Evolutionary conservation across 208 protist species (phyloP), one percentile per base, ranked within the genome.

Genomic region (Leishmania tarentolae): DNA sequence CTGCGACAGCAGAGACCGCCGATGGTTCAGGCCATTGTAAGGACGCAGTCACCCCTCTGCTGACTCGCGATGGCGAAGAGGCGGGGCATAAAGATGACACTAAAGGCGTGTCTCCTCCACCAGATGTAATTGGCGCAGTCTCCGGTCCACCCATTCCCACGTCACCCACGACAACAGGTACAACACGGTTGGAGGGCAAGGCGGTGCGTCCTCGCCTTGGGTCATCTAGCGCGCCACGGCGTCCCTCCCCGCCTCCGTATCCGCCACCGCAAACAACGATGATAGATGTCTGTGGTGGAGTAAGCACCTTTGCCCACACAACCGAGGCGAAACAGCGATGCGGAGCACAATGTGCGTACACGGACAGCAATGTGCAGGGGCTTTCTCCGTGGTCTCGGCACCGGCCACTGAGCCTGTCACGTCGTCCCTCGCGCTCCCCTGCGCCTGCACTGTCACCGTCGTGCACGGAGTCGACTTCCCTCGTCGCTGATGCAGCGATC

Each of bases 351-450:
- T 73, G 42, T 19, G 69, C 24, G 24, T 28, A 53, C 69, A 53
- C 44, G 28, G 44, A 13, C 15, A 37, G 69, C 44, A 31, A 52
- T 6, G n/a, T 31, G 50, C 56, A 59, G 28, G 24, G 66, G 1
- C 19, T 44, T 17, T 79, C 73, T 13, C 61, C 75, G 63, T 86
- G 82, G 82, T 8, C 78, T 57, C 40, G 47, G 17, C 82, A 86
- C 57, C 72, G 72, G 19, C 82, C 82, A 7, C 74, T 86, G 52
- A 82, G 78, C 50, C 44, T 86, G 65, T 86, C 82, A 28, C 78
- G 78, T 31, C 82, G 78, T 31, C 46, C 37, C n/a, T 86, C 82
- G 11, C 82, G 70, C 15, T 53, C 52, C 8, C 82, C 82, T 31
- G 2, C 78, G 9, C 21, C 77, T 61, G 57, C n/a, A 61, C 47